Base-by-base conservation (phyloP, 2,329 filamentous ascomycete genomes). In the Orbilia javanica region DNA sequence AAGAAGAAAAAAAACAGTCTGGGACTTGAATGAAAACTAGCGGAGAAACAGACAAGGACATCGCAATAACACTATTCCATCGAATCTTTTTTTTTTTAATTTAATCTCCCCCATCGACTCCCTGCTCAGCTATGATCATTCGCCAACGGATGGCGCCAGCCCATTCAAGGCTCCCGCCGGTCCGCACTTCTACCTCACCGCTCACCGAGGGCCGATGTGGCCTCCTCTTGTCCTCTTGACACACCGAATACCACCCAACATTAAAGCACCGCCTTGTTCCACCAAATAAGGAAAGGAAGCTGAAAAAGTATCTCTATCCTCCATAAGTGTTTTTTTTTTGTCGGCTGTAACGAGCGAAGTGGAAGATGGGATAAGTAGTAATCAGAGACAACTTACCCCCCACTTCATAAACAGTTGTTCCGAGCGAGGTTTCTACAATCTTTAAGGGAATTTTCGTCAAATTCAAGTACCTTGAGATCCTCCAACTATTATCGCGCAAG, bases 211-310 rank as follows among this genome's bases (percentile, higher is more conserved):
- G 42, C n/a, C 15, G 6, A 20, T 2, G 10, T 13, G 4, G 25
- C 25, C 22, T 15, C 5, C 25, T 18, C 4, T 53, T 20, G 11
- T 4, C 22, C 13, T 22, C 52, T 20, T 8, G 29, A 10, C 1
- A 48, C 4, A 53, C 20, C 8, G 31, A 1, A 60, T 39, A 42
- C 20, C 34, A n/a, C 11, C 55, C 11, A 20, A 55, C 6, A 73
- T 46, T 46, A 73, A 60, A 27, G 20, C 31, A 52, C 42, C 31
- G 25, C 31, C 34, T n/a, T 42, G 4, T 11, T 50, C 20, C 72
- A 65, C 73, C 60, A 18, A 29, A 31, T 53, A 70, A 77, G 66
- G 52, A 71, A 71, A 77, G 31, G 64, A 55, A 57, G 22, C 52
- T 46, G 18, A 46, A 71, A 50, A 66, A 71, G 27, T 27, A 22